Evolutionary conservation across 345 rosid species (phyloP), one percentile per base, ranked within the genome.

Genomic region (Xanthoceras sorbifolium): DNA sequence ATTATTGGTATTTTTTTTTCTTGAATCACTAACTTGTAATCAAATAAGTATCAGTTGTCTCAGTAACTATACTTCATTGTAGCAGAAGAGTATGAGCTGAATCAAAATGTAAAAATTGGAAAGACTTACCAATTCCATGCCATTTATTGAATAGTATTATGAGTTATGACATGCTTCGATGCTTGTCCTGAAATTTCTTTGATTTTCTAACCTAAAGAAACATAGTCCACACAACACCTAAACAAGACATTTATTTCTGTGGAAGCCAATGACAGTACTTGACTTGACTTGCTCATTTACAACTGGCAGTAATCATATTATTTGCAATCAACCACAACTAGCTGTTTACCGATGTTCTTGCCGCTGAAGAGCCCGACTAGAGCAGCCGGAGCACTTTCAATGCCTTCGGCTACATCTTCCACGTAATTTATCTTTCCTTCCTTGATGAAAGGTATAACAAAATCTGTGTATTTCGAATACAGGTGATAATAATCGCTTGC

Each of bases 281-380:
- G 55, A 50, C 26, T 42, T 26, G 44, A n/a, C n/a, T n/a, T n/a
- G n/a, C n/a, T n/a, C n/a, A n/a, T n/a, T n/a, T n/a, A n/a, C n/a
- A n/a, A n/a, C n/a, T 0, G 1, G 44, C 32, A 3, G n/a, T 25
- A 48, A 15, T n/a, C 46, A 65, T 23, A 65, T 87, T 79, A 85
- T 28, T 88, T 83, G 22, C 11, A 79, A 71, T 85, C 78, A 48
- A 88, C 88, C 1, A 14, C 80, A 1, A 90, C 77, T 18, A 88
- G 77, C 34, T 86, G 90, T 66, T 90, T 90, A 1, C 92, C 94
- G 0, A 87, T 82, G 62, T 87, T 88, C 18, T 72, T 83, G 42
- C 92, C 92, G 18, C 72, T 79, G 48, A 84, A 88, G 44, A 90
- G 78, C 9, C 94, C 89, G 1, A 85, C 60, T 4, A 88, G 79